Evolutionary conservation across 2,329 filamentous ascomycete species (phyloP).

Genomic region (Penicillium janthinellum): DNA sequence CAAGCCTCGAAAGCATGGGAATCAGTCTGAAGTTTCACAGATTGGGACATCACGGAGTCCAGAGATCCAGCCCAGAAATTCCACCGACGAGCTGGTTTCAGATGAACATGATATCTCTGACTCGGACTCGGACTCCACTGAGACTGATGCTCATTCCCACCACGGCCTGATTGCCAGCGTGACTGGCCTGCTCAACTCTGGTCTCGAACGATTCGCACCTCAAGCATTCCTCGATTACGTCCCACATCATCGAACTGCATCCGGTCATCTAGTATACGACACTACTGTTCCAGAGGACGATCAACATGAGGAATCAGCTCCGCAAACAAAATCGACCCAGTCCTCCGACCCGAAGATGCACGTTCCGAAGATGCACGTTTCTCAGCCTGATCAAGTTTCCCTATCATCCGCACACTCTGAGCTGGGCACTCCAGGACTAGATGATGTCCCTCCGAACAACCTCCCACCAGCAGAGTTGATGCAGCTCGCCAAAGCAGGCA

Average conservation of each 20-base stretch:
- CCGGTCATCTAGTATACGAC: conserved; percentile 11
- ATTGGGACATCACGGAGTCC: not conserved
- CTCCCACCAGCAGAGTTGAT: conserved; percentile 29
- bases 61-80: conserved; percentile 3
- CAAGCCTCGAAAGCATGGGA: conserved; percentile 41
- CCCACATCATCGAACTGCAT: conserved; percentile 31
- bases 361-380: not conserved
- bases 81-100: conserved; percentile 7
- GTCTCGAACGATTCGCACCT: conserved; percentile 55
- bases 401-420: conserved; percentile 24
- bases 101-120: conserved; percentile 15
- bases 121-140: conserved; percentile 22
- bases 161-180: conserved; percentile 42
- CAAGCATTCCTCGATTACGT: conserved; percentile 54
- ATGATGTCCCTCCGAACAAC: conserved; percentile 25
- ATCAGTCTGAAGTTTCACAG: not conserved
- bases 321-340: not conserved
- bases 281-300: not conserved
- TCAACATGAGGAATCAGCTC: not conserved
- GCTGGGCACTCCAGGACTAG: conserved; percentile 16
- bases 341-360: not conserved
- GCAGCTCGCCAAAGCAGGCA: conserved; percentile 32
- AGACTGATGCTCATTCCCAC: conserved; percentile 28
- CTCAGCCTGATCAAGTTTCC: conserved; percentile 18
- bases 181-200: conserved; percentile 39